A percentile compares a stretch with the other conserved stretches of the same genome.
phyloP scores from a whole-genome alignment of 768 basidiomycete species.

The Lentinula aciculospora region DNA sequence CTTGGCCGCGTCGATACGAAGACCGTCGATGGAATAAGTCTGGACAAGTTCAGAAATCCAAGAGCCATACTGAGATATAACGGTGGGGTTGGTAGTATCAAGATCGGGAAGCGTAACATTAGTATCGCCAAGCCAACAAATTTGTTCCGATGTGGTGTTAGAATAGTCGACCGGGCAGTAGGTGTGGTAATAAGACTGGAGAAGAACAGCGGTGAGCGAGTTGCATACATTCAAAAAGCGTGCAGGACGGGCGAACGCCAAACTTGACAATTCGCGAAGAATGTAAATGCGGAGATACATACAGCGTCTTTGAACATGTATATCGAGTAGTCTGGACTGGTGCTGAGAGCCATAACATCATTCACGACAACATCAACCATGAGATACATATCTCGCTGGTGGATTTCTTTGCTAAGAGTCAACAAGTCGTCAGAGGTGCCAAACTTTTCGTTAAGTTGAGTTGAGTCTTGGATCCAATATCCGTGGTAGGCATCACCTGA shows the following conservation, averaged over 20 bases:
- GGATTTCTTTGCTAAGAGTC: constrained; percentile 53
- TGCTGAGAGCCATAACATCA: constrained; percentile 73
- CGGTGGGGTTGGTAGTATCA: constrained; percentile 64
- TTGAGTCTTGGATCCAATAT: constrained; percentile 72
- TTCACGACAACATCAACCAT: constrained; percentile 88
- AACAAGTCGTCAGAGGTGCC: constrained; percentile 64
- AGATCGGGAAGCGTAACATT: constrained; percentile 73
- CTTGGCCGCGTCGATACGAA: constrained; percentile 73
- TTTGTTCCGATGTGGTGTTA: constrained; percentile 64
- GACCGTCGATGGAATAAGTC: constrained; percentile 76
- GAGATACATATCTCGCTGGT: constrained; percentile 74
- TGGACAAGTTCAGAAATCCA: constrained; percentile 70
- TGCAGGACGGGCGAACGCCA: too few species aligned
- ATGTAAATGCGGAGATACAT: constrained; percentile 8
- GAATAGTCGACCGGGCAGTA: constrained; percentile 72
- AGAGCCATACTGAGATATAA: constrained; percentile 53
- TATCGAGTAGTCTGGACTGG: constrained; percentile 54
- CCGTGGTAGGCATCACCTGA: constrained; percentile 78
- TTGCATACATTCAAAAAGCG: neutral
- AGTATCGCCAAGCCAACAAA: constrained; percentile 81
- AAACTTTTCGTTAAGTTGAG: constrained; percentile 55
- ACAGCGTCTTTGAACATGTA: constrained; percentile 68
- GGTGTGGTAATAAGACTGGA: constrained; percentile 64
- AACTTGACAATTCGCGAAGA: too few species aligned
- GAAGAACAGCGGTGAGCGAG: neutral